Conservation (phyloP, 2,329 filamentous ascomycete species). For the Byssoonygena ceratinophila region DNA sequence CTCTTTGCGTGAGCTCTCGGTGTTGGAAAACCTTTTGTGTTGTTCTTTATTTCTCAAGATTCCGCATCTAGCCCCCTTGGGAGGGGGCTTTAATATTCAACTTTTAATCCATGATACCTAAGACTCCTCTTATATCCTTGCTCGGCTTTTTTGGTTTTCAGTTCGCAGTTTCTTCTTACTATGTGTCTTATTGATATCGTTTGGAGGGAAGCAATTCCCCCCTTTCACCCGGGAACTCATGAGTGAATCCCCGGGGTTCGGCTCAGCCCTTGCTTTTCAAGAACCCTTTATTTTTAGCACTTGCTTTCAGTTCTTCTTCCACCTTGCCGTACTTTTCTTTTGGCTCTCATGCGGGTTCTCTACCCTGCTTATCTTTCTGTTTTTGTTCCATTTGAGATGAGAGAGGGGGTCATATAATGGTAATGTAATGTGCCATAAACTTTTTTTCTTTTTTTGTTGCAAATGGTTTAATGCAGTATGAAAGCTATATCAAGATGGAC, state of each 20-base stretch:
- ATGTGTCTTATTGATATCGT: too few species aligned
- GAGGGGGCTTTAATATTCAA: neutral
- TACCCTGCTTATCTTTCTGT: neutral
- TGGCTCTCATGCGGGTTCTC: neutral
- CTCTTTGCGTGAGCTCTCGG: neutral
- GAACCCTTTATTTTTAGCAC: too few species aligned
- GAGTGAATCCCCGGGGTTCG: too few species aligned
- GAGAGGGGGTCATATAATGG: conserved; percentile 2
- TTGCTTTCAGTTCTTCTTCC: neutral
- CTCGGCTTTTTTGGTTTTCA: neutral
- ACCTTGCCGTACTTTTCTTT: neutral
- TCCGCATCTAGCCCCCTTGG: neutral
- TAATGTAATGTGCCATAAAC: conserved; percentile 8
- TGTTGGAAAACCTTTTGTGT: neutral
- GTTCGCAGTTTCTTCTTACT: neutral
- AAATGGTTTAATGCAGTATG: conserved; percentile 12
- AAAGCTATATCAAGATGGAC: neutral
- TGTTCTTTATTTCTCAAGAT: neutral
- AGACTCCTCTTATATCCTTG: neutral
- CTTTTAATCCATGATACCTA: neutral
- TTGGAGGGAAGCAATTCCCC: too few species aligned
- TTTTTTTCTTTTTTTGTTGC: neutral
- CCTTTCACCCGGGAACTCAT: too few species aligned
- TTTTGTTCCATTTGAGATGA: neutral
- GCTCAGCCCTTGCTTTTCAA: too few species aligned